Evolutionary conservation across 23 red algal genomes (phyloP), one percentile per base, ranked within the genome.

Genomic region (Pyropia haitanensis): DNA sequence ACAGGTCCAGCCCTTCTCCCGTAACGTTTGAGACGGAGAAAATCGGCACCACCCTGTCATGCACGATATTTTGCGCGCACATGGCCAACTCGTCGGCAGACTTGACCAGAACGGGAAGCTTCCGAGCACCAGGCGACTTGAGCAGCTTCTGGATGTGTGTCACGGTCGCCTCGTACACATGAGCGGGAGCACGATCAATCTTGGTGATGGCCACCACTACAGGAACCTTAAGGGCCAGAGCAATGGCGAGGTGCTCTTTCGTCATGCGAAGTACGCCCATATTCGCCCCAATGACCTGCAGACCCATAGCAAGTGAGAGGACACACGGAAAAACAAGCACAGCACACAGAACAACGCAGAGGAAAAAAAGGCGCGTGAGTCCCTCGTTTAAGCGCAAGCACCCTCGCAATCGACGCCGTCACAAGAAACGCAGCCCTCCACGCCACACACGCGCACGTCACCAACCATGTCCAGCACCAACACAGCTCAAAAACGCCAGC

Each of bases 191-290:
- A 18, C 91, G 67, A 64, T 98, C 94, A 39, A 78, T 88, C 64
- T 98, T 98, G 14, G 94, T 90, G 32, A 98, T 58, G 9, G 91
- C 85, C 44, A 90, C 80, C 44, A 91, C 87, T 18, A 98, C 94
- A 29, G 94, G 94, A 2, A 98, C 80, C 53, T 76, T 98, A 2
- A 98, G 73, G 23, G 85, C 94, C 24, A 98, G 76, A 18, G 94
- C 72, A 50, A 98, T 91, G 19, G 76, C 79, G 29, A 98, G 58
- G 70, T 98, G 94, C 78, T 98, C 94, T 28, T 90, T 89, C 21
- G 85, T 91, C 94, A 98, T 98, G 24, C 94, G 61, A 56, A 98
- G 76, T 27, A 98, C 85, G 48, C 85, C 94, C 80, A 85, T 89
- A 74, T 98, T 98, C 22, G 85, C 78, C 18, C 71, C 85, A 31